Percentiles rank a stretch among this genome's conserved stretches.
Conservation (phyloP, 768 basidiomycete genomes). For the Sarcomyxa edulis region DNA sequence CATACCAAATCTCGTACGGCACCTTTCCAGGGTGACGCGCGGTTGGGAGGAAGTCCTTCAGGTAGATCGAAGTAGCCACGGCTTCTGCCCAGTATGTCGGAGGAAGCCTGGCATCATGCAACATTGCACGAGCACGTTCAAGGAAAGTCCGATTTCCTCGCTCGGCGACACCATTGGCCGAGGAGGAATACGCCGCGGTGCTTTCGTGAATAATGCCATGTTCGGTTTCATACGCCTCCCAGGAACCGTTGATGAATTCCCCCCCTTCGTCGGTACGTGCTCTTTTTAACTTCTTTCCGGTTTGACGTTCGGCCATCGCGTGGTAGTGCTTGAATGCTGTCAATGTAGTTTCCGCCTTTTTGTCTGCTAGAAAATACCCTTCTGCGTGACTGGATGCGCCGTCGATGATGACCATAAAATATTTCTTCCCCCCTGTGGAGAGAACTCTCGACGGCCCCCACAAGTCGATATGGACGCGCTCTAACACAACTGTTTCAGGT, state of each 20-base stretch:
- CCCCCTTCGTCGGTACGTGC: conserved; percentile 19
- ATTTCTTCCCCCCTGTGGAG: conserved; percentile 15
- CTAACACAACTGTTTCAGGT: conserved; percentile 11
- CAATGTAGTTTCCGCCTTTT: conserved; percentile 13
- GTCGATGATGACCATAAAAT: conserved; percentile 20
- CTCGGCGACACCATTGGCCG: conserved; percentile 26
- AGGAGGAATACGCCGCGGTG: conserved; percentile 20
- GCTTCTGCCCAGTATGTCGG: conserved; percentile 12
- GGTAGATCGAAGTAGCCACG: too few species aligned
- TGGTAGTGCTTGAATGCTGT: conserved; percentile 12
- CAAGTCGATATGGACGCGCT: conserved; percentile 17
- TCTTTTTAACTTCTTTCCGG: conserved; percentile 6
- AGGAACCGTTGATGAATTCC: conserved; percentile 19
- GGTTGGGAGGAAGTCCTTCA: conserved; percentile 12
- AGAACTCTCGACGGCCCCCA: conserved; percentile 15
- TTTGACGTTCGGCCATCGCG: conserved; percentile 11
- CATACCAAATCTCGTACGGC: conserved; percentile 12
- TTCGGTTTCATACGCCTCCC: conserved; percentile 9
- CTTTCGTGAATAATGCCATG: conserved; percentile 18
- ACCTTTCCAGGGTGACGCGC: conserved; percentile 6
- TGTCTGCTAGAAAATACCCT: conserved; percentile 16
- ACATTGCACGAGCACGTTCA: conserved; percentile 15
- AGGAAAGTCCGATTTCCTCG: conserved; percentile 19
- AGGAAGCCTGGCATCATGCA: conserved; percentile 16
- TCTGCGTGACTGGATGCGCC: conserved; percentile 10